Percentiles rank a stretch among this genome's conserved stretches.
These are phyloP conservation scores for Didymosphaeria variabile DNA, from an alignment of 2,329 filamentous ascomycete species.

Conservation along the genomic window DNA sequence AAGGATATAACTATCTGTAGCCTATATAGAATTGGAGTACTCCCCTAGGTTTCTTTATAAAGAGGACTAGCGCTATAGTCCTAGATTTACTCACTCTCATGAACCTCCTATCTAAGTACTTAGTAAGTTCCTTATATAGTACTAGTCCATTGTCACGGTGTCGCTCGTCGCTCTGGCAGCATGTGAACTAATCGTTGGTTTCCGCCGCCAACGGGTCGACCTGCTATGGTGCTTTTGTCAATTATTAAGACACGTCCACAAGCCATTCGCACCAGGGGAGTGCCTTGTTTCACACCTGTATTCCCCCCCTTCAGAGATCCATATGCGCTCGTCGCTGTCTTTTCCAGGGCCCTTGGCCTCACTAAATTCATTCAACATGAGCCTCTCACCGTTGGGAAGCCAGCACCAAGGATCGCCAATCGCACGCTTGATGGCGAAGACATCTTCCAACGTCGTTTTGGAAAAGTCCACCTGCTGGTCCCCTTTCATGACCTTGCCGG, in stretches of 20 bases:
- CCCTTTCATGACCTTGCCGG: conserved; percentile 75
- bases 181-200: conserved; percentile 15
- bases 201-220: conserved; percentile 17
- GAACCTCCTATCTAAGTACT: too few relatives aligned
- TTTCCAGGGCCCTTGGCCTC: background rate
- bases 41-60: too few relatives aligned
- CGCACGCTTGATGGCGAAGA: conserved; percentile 66
- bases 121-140: too few relatives aligned
- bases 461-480: conserved; percentile 71
- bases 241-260: conserved; percentile 7
- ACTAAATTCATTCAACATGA: conserved; percentile 33
- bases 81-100: too few relatives aligned
- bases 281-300: background rate
- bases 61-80: too few relatives aligned
- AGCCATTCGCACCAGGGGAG: background rate
- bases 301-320: background rate
- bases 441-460: conserved; percentile 61
- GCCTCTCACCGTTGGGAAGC: conserved; percentile 28
- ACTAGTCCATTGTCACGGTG: background rate
- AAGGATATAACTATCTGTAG: too few relatives aligned
- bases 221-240: conserved; percentile 23
- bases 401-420: conserved; percentile 73
- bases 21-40: too few relatives aligned
- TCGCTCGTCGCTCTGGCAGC: background rate
- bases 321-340: background rate